Evolutionary conservation across 495 filamentous ascomycete species (phyloP).

Genomic region (Xylaria bambusicola): DNA sequence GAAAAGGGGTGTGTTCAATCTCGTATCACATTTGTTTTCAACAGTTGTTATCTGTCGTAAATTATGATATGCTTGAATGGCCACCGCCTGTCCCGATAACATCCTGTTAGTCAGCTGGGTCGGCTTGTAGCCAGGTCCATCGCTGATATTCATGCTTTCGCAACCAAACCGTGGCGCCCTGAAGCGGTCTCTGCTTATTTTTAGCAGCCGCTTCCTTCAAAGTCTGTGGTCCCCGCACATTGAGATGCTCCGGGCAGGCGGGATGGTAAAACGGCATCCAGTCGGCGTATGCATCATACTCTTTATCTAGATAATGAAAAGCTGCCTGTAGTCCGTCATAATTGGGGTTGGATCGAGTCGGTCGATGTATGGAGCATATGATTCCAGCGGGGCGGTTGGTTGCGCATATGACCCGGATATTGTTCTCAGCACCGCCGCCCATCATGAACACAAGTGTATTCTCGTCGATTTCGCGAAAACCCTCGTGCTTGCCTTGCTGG

Average conservation of each 20-base stretch:
- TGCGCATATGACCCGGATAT: not conserved
- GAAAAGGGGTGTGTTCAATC: too few relatives aligned
- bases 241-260: too few relatives aligned
- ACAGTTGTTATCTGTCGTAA: too few relatives aligned
- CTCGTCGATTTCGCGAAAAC: not conserved
- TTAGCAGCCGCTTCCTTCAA: not conserved
- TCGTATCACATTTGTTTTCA: too few relatives aligned
- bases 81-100: too few relatives aligned
- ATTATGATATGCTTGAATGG: too few relatives aligned
- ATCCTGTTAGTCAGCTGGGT: too few relatives aligned
- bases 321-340: too few relatives aligned
- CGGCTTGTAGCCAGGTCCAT: too few relatives aligned
- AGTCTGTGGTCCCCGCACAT: not conserved
- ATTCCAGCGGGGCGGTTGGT: not conserved
- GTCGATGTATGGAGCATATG: not conserved
- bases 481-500: not conserved
- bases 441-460: not conserved
- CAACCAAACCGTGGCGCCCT: not conserved
- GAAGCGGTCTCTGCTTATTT: not conserved
- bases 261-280: not conserved
- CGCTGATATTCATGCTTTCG: not conserved
- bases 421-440: not conserved
- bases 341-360: too few relatives aligned
- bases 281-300: not conserved
- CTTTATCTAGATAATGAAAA: not conserved